These are phyloP conservation scores for Huntiella savannae DNA, from an alignment of 2,329 filamentous ascomycete genomes.

Conservation along the genomic window DNA sequence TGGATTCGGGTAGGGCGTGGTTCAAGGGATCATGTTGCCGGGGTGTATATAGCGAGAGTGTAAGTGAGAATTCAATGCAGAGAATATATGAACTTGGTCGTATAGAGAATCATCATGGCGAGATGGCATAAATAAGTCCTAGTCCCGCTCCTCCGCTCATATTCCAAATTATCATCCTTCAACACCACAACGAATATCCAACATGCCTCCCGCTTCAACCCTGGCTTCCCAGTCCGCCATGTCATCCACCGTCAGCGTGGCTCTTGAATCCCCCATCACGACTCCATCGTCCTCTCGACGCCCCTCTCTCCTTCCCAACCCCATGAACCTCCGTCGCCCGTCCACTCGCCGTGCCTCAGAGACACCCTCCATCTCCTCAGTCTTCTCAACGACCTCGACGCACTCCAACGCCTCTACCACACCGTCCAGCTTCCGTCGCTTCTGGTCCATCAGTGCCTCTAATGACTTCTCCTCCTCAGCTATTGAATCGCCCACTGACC, in stretches of 20 bases:
- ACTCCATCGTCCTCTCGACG: background rate
- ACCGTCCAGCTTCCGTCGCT: conserved; percentile 2
- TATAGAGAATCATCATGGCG: too few species aligned
- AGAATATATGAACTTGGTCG: too few species aligned
- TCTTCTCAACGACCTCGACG: background rate
- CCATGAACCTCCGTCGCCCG: too few species aligned
- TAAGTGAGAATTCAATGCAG: too few species aligned
- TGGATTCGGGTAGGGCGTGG: too few species aligned
- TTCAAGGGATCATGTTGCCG: too few species aligned
- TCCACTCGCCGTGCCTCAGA: background rate
- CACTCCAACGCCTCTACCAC: background rate
- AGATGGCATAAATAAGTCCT: too few species aligned
- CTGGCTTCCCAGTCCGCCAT: background rate
- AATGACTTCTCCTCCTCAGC: background rate
- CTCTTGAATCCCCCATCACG: background rate
- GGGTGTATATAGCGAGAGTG: too few species aligned
- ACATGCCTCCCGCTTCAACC: background rate
- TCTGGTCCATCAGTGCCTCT: conserved; percentile 4
- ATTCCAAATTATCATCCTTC: too few species aligned
- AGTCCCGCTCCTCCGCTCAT: too few species aligned
- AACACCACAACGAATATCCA: too few species aligned
- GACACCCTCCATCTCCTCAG: background rate
- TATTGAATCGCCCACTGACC: background rate
- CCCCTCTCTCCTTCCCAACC: too few species aligned
- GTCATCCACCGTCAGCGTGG: background rate